Evolutionary conservation across 1,284 basidiomycete species (phyloP).

Genomic region (Ustilago bromivora): DNA sequence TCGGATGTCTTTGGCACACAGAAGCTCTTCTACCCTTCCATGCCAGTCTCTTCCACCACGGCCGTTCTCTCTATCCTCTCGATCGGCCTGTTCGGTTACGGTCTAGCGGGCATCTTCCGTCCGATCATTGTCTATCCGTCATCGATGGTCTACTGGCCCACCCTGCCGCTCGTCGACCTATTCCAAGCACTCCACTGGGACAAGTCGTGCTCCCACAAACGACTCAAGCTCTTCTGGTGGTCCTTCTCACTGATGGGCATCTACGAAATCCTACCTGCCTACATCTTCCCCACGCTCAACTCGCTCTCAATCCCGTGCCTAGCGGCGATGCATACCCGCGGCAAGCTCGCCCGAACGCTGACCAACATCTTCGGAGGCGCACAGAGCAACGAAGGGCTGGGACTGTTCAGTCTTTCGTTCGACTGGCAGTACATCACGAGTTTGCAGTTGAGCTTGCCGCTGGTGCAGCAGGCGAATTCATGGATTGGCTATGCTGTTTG

Average conservation of each 20-base stretch:
- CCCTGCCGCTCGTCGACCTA: slow-evolving; percentile 60
- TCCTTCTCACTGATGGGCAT: slow-evolving; percentile 54
- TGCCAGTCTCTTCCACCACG: slow-evolving; percentile 69
- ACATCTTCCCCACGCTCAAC: slow-evolving; percentile 70
- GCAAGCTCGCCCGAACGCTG: slow-evolving; percentile 24
- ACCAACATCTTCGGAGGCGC: slow-evolving; percentile 68
- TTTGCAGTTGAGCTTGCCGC: slow-evolving; percentile 46
- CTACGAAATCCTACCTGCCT: slow-evolving; percentile 71
- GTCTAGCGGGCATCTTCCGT: slow-evolving; percentile 71
- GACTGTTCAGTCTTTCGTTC: slow-evolving; percentile 46
- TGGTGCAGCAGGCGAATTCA: slow-evolving; percentile 64
- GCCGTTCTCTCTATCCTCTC: slow-evolving; percentile 78
- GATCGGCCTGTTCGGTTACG: slow-evolving; percentile 78
- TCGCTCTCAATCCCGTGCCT: slow-evolving; percentile 70
- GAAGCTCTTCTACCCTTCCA: slow-evolving; percentile 45
- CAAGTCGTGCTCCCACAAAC: slow-evolving; percentile 72
- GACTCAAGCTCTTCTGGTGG: slow-evolving; percentile 76
- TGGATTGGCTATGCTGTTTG: slow-evolving; percentile 57
- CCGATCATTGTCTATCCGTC: slow-evolving; percentile 46
- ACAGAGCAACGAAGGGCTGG: slow-evolving; percentile 51
- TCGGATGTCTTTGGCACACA: slow-evolving; percentile 38
- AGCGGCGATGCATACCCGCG: slow-evolving; percentile 74
- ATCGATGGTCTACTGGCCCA: slow-evolving; percentile 70
- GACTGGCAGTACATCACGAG: slow-evolving; percentile 66
- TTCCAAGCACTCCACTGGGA: slow-evolving; percentile 65